phyloP scores from a whole-genome alignment of 2,329 filamentous ascomycete genomes.

The Dothistroma pini region DNA sequence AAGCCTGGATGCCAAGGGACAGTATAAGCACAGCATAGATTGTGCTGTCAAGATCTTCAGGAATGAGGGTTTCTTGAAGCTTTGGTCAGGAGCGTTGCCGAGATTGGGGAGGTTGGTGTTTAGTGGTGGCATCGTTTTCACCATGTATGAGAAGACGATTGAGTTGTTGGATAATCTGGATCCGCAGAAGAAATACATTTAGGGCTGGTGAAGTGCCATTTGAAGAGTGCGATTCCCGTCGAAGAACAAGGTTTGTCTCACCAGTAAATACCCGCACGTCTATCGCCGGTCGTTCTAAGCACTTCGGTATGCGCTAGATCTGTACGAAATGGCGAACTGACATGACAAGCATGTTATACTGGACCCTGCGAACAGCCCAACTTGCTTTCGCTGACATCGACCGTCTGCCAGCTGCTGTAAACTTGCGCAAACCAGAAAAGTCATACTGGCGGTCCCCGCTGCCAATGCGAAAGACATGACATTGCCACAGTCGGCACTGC shows the following conservation, averaged over 20 bases:
- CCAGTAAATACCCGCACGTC: not conserved
- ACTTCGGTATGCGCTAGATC: too few species aligned
- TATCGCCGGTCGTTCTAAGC: too few species aligned
- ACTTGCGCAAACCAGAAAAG: too few species aligned
- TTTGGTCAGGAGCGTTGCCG: slow-evolving; percentile 92
- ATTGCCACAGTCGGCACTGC: too few species aligned
- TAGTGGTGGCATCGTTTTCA: slow-evolving; percentile 96
- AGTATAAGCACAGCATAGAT: slow-evolving; percentile 83
- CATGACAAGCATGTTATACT: too few species aligned
- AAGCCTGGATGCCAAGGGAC: slow-evolving; percentile 74
- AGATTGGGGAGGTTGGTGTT: slow-evolving; percentile 78
- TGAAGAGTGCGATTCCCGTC: not conserved
- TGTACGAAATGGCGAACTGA: too few species aligned
- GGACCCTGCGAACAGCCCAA: too few species aligned
- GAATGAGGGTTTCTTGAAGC: slow-evolving; percentile 82
- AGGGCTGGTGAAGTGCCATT: not conserved
- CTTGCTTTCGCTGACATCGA: too few species aligned
- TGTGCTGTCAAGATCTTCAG: slow-evolving; percentile 81
- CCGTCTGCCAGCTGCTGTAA: too few species aligned
- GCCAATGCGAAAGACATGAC: too few species aligned
- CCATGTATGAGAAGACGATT: slow-evolving; percentile 96
- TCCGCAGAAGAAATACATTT: slow-evolving; percentile 76
- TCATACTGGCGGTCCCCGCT: too few species aligned
- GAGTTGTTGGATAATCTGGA: slow-evolving; percentile 77
- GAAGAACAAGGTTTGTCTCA: not conserved